Conservation (phyloP, 495 filamentous ascomycete genomes). For the Friedmanniomyces simplex region DNA sequence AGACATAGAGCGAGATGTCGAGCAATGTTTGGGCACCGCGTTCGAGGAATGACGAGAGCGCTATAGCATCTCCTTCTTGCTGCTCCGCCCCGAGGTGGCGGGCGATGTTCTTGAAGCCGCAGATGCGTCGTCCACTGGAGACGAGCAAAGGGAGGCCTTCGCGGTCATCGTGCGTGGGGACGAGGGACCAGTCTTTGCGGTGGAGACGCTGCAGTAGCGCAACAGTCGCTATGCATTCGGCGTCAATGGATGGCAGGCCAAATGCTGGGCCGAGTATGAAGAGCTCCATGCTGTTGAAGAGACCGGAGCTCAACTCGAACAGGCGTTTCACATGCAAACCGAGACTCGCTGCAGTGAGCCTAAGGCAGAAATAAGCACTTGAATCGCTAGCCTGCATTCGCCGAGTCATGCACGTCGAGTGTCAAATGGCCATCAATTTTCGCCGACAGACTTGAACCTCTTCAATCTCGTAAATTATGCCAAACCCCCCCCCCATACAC, state of each 20-base stretch:
- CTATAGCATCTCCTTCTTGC: constrained; percentile 9
- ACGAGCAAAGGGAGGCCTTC: constrained; percentile 6
- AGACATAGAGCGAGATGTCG: constrained; percentile 60
- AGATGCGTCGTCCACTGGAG: constrained; percentile 52
- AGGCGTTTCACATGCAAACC: too few relatives aligned
- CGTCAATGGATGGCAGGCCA: constrained; percentile 75
- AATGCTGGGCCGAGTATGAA: constrained; percentile 81
- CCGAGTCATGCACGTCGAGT: too few relatives aligned
- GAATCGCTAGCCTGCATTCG: too few relatives aligned
- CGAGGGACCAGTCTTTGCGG: constrained; percentile 54
- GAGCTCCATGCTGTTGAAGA: background rate
- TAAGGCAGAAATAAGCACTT: too few relatives aligned
- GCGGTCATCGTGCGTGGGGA: constrained; percentile 57
- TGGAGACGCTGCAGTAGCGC: constrained; percentile 50
- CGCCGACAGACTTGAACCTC: too few relatives aligned
- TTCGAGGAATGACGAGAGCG: constrained; percentile 22
- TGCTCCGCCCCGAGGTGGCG: background rate
- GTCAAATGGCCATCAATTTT: too few relatives aligned
- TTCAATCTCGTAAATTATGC: too few relatives aligned
- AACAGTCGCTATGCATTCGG: constrained; percentile 65
- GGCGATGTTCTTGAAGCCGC: constrained; percentile 65
- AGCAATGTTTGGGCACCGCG: constrained; percentile 25
- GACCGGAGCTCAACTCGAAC: too few relatives aligned
- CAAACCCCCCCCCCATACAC: too few relatives aligned
- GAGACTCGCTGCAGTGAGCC: too few relatives aligned